Base-by-base conservation (phyloP, 208 protist genomes). In the Crithidia expoeki region DNA sequence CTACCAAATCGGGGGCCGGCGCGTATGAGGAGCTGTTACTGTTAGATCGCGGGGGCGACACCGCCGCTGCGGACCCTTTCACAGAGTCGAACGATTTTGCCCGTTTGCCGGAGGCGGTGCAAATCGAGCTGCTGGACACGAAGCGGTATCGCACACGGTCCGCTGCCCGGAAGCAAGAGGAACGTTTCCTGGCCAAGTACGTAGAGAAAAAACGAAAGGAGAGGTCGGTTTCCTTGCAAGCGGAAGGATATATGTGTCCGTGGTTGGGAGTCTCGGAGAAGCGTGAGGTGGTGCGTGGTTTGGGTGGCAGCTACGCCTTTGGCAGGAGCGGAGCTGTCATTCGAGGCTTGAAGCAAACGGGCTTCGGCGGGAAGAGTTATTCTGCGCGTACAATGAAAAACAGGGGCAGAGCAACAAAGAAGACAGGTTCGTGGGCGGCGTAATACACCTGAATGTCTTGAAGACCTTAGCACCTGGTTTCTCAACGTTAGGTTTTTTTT, bases 201-300 rank as follows among this genome's bases (percentile, higher is more conserved):
- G 58, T 97, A 12, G 74, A 82, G 38, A 62, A 69, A 46, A 76
- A 65, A 36, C 81, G 89, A 3, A 94, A 95, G 73, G 72, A 85
- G 49, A 81, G 93, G 34, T 92, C 88, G 0, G 57, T 97, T 9
- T 85, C 93, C 51, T 67, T 97, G 81, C 87, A 94, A 21, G 93
- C 93, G 16, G 83, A 97, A 63, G 90, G 93, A 2, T 97, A 91
- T 71, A 95, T 97, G 89, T 94, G 88, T 60, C 93, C 93, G 7
- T 95, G 90, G 89, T 40, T 97, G 21, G 86, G 74, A 57, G 21
- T 72, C 76, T 17, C 84, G 73, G 68, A 61, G 5, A 52, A 62
- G 23, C 70, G 82, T 16, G 50, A 33, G 32, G 72, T 72, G 21
- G 88, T 96, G 40, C 59, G 80, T 30, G 88, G 85, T 7, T 21